These are phyloP conservation scores for Trichoderma sp. DNA, from an alignment of 2,329 filamentous ascomycete species.

Conservation along the genomic window DNA sequence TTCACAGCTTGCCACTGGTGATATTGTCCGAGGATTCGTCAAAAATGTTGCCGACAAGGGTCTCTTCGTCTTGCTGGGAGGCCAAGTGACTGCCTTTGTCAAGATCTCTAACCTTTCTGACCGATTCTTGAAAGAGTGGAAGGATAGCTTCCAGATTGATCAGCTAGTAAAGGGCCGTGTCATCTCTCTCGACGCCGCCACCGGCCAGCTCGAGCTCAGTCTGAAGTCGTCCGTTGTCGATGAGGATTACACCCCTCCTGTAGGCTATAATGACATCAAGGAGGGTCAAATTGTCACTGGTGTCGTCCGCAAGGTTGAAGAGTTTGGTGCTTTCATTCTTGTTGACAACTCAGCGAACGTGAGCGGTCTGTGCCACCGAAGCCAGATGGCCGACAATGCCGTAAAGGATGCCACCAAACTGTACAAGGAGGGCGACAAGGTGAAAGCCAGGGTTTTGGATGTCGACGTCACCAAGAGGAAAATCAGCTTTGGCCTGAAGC, in stretches of 20 bases:
- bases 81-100: constrained; percentile 78
- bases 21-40: constrained; percentile 87
- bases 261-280: constrained; percentile 76
- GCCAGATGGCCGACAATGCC: constrained; percentile 82
- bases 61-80: constrained; percentile 81
- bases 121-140: constrained; percentile 92
- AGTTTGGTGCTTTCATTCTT: constrained; percentile 93
- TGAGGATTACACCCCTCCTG: constrained; percentile 70
- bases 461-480: constrained; percentile 73
- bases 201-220: constrained; percentile 78
- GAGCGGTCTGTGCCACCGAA: constrained; percentile 89
- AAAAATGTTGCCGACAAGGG: constrained; percentile 89
- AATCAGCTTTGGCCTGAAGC: constrained; percentile 89
- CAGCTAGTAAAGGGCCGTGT: constrained; percentile 90
- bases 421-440: constrained; percentile 86
- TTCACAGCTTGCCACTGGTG: constrained; percentile 72
- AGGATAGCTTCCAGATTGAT: constrained; percentile 80
- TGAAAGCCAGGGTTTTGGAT: constrained; percentile 86
- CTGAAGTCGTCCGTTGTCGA: constrained; percentile 84
- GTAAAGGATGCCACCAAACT: constrained; percentile 85
- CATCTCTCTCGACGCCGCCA: constrained; percentile 65
- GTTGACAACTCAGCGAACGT: constrained; percentile 85
- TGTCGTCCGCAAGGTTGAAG: constrained; percentile 88
- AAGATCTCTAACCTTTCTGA: constrained; percentile 89
- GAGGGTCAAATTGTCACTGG: constrained; percentile 82